Base-by-base conservation (phyloP, 345 rosid genomes). In the Corchorus olitorius region DNA sequence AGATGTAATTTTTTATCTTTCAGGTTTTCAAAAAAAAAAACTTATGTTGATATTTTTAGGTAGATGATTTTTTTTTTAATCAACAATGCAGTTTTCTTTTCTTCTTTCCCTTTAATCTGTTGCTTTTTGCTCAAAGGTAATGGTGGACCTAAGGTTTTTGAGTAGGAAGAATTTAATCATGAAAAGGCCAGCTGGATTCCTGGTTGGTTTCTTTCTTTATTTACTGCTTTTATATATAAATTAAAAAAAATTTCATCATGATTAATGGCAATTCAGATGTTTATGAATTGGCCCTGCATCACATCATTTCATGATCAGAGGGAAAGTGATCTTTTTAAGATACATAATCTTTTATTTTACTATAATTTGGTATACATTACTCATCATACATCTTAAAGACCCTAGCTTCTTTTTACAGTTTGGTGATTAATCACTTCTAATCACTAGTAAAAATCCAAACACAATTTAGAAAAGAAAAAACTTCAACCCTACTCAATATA, bases 111-210 rank as follows among this genome's bases (percentile, higher is more conserved):
- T 39, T 53, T 53, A 2, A 19, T 1, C 34, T 58, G 10, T 58
- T 63, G 1, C 48, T 17, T 68, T 68, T 15, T 48, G 20, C 3
- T n/a, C 70, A n/a, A 43, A 65, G 15, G 49, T 65, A 6, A 20
- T 55, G 59, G 49, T 15, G 70, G 70, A 50, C 71, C 71, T 12
- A 45, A 46, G 53, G 14, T 33, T 49, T 22, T 33, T 11, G 2
- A 19, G 53, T 45, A 19, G 27, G 0, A 27, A 49, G 39, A 68
- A 49, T 68, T 68, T 49, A 46, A 68, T 46, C 43, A 49, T 68
- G 41, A 68, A 46, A 45, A 27, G 61, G 43, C 39, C 73, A 49
- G 73, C 73, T 68, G 58, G 73, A 49, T 27, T 49, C 6, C n/a
- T 27, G 17, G 19, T 68, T 49, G 58, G 39, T 14, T 68, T 33